phyloP scores from a whole-genome alignment of 495 filamentous ascomycete species.

The Neurospora discreta region DNA sequence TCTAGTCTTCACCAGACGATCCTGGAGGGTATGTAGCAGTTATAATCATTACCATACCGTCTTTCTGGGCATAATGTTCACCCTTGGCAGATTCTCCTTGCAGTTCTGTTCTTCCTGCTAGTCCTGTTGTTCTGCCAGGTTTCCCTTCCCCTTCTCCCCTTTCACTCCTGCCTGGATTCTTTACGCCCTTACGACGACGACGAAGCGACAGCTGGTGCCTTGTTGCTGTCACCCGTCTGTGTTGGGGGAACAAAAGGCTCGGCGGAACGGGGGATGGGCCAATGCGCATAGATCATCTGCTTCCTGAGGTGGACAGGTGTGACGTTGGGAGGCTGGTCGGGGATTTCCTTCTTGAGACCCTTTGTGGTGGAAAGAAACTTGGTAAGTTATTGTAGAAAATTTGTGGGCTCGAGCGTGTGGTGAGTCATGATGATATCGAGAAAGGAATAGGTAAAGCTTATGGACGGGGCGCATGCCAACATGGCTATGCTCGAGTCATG shows the following conservation, averaged over 20 bases:
- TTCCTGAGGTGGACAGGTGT: conserved; percentile 74
- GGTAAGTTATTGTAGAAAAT: not conserved
- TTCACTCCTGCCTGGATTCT: not conserved
- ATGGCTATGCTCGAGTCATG: not conserved
- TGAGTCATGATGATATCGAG: not conserved
- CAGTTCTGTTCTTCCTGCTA: not conserved
- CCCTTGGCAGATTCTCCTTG: not conserved
- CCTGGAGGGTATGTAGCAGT: not conserved
- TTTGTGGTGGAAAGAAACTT: conserved; percentile 20
- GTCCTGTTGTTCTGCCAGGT: conserved; percentile 10
- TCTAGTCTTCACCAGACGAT: not conserved
- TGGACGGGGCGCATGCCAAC: not conserved
- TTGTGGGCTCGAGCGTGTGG: not conserved
- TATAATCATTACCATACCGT: not conserved
- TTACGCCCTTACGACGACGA: not conserved
- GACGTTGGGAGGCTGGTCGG: conserved; percentile 64
- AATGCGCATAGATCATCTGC: conserved; percentile 63
- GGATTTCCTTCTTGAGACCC: conserved; percentile 86
- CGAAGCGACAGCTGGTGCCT: not conserved
- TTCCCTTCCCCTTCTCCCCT: not conserved
- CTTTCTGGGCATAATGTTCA: not conserved
- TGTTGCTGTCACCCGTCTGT: not conserved
- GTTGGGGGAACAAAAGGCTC: conserved; percentile 26
- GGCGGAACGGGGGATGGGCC: conserved; percentile 25
- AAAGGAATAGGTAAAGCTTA: not conserved